These are phyloP conservation scores for Balamuthia mandrillaris DNA, from an alignment of 208 protist species.

Conservation along the genomic window DNA sequence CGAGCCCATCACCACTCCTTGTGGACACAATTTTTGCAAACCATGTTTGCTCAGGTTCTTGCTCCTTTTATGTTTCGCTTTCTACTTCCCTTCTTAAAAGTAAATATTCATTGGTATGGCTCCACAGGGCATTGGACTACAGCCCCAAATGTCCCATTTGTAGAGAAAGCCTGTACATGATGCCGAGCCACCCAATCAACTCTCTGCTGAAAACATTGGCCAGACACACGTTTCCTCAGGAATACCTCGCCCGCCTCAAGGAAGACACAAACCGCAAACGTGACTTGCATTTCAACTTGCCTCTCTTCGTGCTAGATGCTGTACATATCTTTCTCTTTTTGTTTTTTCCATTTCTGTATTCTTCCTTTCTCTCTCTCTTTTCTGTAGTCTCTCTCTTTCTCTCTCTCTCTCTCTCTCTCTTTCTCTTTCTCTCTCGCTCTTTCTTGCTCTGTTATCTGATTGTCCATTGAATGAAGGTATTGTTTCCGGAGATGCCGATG, in stretches of 20 bases:
- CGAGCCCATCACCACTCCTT: background rate
- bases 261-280: background rate
- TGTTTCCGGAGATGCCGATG: background rate
- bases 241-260: background rate
- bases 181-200: conserved; percentile 9
- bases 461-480: too few relatives aligned
- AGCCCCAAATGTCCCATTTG: background rate
- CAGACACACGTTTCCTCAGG: background rate
- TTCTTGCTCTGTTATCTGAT: too few relatives aligned
- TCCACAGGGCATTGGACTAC: background rate
- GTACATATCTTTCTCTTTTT: background rate
- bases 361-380: too few relatives aligned
- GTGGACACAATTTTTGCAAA: conserved; percentile 1
- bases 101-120: background rate
- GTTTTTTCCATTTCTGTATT: background rate
- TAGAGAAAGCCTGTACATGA: background rate
- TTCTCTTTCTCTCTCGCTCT: background rate
- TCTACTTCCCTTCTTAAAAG: background rate
- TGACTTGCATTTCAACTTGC: background rate
- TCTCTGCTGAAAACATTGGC: background rate
- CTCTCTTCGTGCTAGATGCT: background rate
- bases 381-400: background rate
- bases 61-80: background rate
- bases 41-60: background rate
- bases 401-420: background rate